A percentile compares a stretch with the other conserved stretches of the same genome.
These are phyloP conservation scores for Auricularia sp. DNA, from an alignment of 768 basidiomycete species.

Conservation along the genomic window DNA sequence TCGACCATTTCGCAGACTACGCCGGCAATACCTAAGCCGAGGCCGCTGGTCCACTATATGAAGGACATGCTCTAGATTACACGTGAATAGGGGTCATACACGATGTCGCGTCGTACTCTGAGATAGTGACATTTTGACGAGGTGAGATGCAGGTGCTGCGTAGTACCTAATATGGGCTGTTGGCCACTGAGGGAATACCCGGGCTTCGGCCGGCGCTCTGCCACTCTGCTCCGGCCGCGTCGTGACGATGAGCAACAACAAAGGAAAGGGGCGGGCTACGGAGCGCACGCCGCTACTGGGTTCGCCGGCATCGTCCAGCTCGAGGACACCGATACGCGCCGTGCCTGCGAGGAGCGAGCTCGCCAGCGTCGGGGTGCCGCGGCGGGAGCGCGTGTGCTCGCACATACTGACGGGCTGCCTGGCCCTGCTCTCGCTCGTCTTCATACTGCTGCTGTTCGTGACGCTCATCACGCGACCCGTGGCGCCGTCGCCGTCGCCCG, in stretches of 20 bases:
- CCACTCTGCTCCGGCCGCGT: background rate
- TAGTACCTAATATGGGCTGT: no score
- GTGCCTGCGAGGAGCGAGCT: background rate
- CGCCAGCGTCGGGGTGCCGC: background rate
- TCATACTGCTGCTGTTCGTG: conserved; percentile 31
- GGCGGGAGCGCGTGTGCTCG: conserved; percentile 19
- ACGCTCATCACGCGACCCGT: conserved; percentile 27
- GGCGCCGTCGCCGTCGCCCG: conserved; percentile 50
- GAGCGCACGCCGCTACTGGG: conserved; percentile 49
- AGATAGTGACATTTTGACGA: no score
- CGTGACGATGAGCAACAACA: conserved; percentile 18
- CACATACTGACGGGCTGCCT: conserved; percentile 41
- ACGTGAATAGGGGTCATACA: no score
- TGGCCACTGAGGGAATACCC: no score
- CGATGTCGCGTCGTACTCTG: no score
- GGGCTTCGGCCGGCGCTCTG: background rate
- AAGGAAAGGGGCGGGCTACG: conserved; percentile 49
- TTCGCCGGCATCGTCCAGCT: conserved; percentile 22
- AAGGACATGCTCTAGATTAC: no score
- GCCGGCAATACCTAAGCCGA: no score
- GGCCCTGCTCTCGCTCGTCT: conserved; percentile 40
- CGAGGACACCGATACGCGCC: conserved; percentile 13
- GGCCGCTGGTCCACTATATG: no score
- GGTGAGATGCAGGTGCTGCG: no score
- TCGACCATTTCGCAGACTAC: no score